Evolutionary conservation across 495 filamentous ascomycete species (phyloP), one percentile per base, ranked within the genome.

Genomic region (Sordaria brevicollis): DNA sequence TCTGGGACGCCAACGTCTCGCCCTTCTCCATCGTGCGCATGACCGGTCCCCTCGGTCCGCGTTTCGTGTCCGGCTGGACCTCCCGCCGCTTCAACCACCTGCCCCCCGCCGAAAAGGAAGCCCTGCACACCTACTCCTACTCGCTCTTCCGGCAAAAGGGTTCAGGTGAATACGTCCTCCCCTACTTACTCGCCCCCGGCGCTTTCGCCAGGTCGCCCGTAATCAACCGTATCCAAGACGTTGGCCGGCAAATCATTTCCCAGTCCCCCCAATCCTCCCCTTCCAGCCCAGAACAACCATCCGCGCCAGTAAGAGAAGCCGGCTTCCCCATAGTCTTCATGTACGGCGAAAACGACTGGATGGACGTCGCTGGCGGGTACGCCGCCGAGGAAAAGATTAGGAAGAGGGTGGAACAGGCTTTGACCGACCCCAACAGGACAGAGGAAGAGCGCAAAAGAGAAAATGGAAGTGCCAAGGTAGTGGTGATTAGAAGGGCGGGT

Each of bases 321-420:
- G 94, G 94, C 4, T 83, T 93, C 67, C 95, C 95, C 0, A 83
- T 97, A 35, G 86, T 97, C 11, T 86, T 98, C 74, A 92, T 97
- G 90, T 99, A 99, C 75, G 95, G 95, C 68, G 93, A 97, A 74
- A 88, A 93, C 74, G 95, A 99, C 82, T 99, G 95, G 95, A 98
- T 99, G 95, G 96, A 98, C 74, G 88, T 94, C 13, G 86, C 87
- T 0, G 96, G 94, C 17, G 95, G 95, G 1, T 89, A 87, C 71
- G 93, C 92, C 0, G 89, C 94, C 0, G 87, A 90, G 74, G 85
- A 92, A 80, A 95, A 92, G 81, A 84, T 97, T 15, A 88, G 90
- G 71, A 86, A 92, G 71, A 88, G 90, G 71, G 86, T 86, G 70
- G 81, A 79, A 25, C 84, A 85, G 67, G 82, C 84, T 1, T 77